Percentiles rank a stretch among this genome's conserved stretches.
These are phyloP conservation scores for Euphorbia pulcherrima DNA, from an alignment of 345 rosid species.

Conservation along the genomic window DNA sequence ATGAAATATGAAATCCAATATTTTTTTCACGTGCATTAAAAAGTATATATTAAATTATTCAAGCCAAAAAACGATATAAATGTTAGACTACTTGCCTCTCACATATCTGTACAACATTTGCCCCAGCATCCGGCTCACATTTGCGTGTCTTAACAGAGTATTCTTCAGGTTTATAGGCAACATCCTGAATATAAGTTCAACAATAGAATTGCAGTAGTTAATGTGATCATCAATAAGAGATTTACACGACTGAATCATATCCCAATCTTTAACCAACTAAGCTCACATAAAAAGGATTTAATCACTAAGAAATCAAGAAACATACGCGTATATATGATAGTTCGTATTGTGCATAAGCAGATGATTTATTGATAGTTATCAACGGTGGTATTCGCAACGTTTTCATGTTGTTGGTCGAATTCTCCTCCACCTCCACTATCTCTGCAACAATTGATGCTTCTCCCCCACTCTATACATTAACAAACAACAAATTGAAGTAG, in stretches of 20 bases:
- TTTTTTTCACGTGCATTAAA: background rate
- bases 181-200: slow-evolving; percentile 46
- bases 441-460: slow-evolving; percentile 89
- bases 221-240: background rate
- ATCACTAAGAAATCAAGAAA: background rate
- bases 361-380: slow-evolving; percentile 66
- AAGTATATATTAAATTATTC: background rate
- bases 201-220: background rate
- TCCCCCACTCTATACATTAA: slow-evolving; percentile 55
- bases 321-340: slow-evolving; percentile 64
- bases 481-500: background rate
- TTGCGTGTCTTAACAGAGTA: slow-evolving; percentile 63
- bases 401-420: slow-evolving; percentile 62
- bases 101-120: slow-evolving; percentile 57
- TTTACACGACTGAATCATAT: background rate
- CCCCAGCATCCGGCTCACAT: slow-evolving; percentile 73
- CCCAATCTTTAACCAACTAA: background rate
- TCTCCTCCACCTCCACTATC: slow-evolving; percentile 91
- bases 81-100: slow-evolving; percentile 46
- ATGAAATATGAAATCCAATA: background rate
- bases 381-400: slow-evolving; percentile 77
- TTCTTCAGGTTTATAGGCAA: slow-evolving; percentile 75
- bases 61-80: background rate
- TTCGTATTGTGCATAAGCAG: slow-evolving; percentile 77
- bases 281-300: background rate